These are phyloP conservation scores for Blastobotrys attinorum DNA, from an alignment of 805 yeast species.

Conservation along the genomic window DNA sequence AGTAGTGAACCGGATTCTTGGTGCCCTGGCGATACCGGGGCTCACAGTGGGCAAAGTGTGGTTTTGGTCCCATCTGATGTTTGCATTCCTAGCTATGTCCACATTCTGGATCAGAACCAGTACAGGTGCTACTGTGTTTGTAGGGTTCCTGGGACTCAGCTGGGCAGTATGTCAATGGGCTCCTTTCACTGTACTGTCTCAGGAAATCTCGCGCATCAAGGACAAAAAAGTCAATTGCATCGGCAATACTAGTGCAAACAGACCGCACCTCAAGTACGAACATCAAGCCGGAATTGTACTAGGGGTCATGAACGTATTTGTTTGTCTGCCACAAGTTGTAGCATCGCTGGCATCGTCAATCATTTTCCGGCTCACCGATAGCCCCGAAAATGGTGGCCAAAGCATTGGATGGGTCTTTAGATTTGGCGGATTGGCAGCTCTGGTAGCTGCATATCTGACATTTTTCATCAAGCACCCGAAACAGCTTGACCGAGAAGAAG, in stretches of 20 bases:
- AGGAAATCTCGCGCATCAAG: slow-evolving; percentile 46
- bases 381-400: slow-evolving; percentile 28
- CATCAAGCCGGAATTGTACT: slow-evolving; percentile 50
- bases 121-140: slow-evolving; percentile 38
- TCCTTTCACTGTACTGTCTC: slow-evolving; percentile 55
- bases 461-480: slow-evolving; percentile 36
- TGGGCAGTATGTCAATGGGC: slow-evolving; percentile 67
- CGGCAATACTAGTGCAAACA: slow-evolving; percentile 4
- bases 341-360: slow-evolving; percentile 43
- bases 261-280: slow-evolving; percentile 28
- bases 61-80: slow-evolving; percentile 43
- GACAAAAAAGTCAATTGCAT: slow-evolving; percentile 32
- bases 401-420: slow-evolving; percentile 52
- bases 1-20: too few relatives aligned
- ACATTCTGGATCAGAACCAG: slow-evolving; percentile 41
- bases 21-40: slow-evolving; percentile 1
- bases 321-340: slow-evolving; percentile 49
- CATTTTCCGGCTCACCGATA: slow-evolving; percentile 31
- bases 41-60: slow-evolving; percentile 37
- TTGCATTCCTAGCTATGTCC: slow-evolving; percentile 39
- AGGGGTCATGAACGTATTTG: slow-evolving; percentile 52
- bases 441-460: slow-evolving; percentile 40
- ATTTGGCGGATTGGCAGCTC: slow-evolving; percentile 44
- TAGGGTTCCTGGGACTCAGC: slow-evolving; percentile 48
- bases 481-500: slow-evolving; percentile 18